A percentile compares a stretch with the other conserved stretches of the same genome.
Conservation (phyloP, 1,284 basidiomycete species). For the Fomitiporia mediterranea region DNA sequence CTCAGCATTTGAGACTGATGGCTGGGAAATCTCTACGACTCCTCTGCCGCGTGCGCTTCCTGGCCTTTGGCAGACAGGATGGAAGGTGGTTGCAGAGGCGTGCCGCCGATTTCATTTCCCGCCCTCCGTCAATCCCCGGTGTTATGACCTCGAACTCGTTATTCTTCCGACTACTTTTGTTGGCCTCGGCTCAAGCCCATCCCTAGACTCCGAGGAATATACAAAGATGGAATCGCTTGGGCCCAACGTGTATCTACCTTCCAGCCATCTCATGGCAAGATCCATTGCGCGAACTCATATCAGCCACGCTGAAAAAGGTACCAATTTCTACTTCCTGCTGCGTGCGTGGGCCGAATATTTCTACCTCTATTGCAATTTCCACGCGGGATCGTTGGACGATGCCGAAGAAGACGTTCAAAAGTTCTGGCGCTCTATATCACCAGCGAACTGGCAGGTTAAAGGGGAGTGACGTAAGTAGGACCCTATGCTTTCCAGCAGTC, state of each 20-base stretch:
- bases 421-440: background rate
- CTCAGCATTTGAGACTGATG: background rate
- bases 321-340: background rate
- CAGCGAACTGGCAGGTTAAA: background rate
- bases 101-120: background rate
- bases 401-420: background rate
- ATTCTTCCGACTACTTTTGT: background rate
- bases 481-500: background rate
- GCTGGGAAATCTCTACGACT: background rate
- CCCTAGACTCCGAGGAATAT: background rate
- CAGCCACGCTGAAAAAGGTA: background rate
- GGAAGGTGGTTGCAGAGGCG: background rate
- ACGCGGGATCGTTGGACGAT: background rate
- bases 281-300: background rate
- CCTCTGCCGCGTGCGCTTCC: background rate
- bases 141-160: background rate
- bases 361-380: constrained; percentile 1
- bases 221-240: background rate
- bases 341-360: background rate
- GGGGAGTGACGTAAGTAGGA: background rate
- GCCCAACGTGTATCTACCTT: background rate
- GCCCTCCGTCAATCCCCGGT: background rate
- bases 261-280: constrained; percentile 1
- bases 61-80: background rate
- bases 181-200: background rate